Conservation (phyloP, 1,284 basidiomycete genomes). For the Rugosomyces carneus region DNA sequence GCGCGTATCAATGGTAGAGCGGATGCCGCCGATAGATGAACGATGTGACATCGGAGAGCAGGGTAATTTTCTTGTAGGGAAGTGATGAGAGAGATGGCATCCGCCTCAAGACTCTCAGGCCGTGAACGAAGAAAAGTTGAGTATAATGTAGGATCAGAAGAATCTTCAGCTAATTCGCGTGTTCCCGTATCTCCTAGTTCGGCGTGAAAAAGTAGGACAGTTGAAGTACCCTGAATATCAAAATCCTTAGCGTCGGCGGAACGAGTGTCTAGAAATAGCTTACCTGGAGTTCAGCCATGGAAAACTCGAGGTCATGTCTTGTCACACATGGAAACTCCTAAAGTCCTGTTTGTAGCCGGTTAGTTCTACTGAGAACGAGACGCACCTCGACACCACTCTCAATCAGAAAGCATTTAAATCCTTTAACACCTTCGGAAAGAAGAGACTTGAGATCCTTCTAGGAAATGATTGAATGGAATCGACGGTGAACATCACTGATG, state of each 20-base stretch:
- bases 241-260: background rate
- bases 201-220: constrained; percentile 84
- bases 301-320: constrained; percentile 59
- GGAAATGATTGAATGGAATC: background rate
- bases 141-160: constrained; percentile 52
- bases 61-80: constrained; percentile 58
- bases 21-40: constrained; percentile 82
- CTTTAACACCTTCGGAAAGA: constrained; percentile 75
- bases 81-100: constrained; percentile 74
- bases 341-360: background rate
- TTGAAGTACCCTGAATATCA: constrained; percentile 49
- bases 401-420: constrained; percentile 94
- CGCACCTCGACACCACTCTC: constrained; percentile 86
- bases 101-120: constrained; percentile 69
- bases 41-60: constrained; percentile 80
- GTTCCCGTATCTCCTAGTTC: constrained; percentile 54
- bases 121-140: constrained; percentile 80
- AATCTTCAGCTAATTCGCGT: constrained; percentile 10
- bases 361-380: constrained; percentile 5
- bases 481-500: background rate
- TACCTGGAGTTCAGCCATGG: constrained; percentile 75
- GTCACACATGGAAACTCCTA: constrained; percentile 88
- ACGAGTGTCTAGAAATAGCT: constrained; percentile 15
- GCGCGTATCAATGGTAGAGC: constrained; percentile 72
- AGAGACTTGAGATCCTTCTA: constrained; percentile 67